Base-by-base conservation (phyloP, 2,329 filamentous ascomycete genomes). In the Ilyonectria sp. region DNA sequence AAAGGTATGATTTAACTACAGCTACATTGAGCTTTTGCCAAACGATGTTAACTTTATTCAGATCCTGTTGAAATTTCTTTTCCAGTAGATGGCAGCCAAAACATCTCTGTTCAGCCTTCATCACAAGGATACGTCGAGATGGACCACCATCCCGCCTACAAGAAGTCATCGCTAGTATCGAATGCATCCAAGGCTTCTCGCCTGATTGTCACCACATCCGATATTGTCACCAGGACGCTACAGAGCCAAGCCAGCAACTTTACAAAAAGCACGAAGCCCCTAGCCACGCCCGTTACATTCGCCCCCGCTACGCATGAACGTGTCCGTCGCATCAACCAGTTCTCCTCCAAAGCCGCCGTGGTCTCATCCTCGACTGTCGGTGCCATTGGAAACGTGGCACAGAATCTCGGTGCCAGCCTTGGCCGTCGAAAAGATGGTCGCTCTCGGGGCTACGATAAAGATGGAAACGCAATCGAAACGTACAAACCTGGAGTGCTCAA, bases 401-500 rank as follows among this genome's bases (percentile, higher is more conserved):
- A 99, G 80, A 98, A 97, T 78, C 80, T 98, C 10, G 95, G 95
- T 3, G 95, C 96, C 3, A 89, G 86, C 6, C 83, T 92, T 2
- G 87, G 89, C 19, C 83, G 79, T 67, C 87, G 82, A 73, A 86
- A 86, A 71, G 86, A 86, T 60, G 87, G 87, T 21, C 80, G 82
- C 26, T 79, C 82, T 15, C 89, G 87, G 75, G 91, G 91, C 1
- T 88, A 87, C 65, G 93, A 93, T 66, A 89, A 91, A 66, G 89
- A 95, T 68, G 93, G 93, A 40, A 90, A 90, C 58, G 86, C 87
- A 4, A 77, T 89, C 7, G 84, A 87, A 2, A 81, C 79, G 19
- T 97, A 96, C 83, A 97, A 97, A 82, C 95, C 96, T 0, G 95
- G 96, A 6, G 83, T 99, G 33, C 83, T 99, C 72, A 99, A 99